These are phyloP conservation scores for Penicillium chermesinum DNA, from an alignment of 495 filamentous ascomycete genomes.

Conservation along the genomic window DNA sequence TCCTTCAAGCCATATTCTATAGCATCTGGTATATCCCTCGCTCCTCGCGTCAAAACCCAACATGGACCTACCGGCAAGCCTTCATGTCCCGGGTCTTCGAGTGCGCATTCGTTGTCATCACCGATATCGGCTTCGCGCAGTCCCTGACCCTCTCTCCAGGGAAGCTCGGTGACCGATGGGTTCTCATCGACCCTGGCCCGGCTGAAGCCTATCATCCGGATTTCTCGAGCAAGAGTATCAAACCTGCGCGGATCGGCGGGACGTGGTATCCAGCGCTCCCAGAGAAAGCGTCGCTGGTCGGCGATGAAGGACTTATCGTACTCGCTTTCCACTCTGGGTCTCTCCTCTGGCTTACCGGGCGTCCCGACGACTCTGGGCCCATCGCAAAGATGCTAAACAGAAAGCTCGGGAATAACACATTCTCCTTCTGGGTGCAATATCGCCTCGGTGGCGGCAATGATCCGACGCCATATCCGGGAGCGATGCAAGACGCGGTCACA, in stretches of 20 bases:
- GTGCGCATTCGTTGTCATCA: neutral
- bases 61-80: conserved; percentile 12
- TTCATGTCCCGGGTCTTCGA: conserved; percentile 5
- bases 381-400: conserved; percentile 10
- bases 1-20: conserved; percentile 7
- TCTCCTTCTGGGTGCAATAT: conserved; percentile 15
- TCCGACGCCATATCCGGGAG: conserved; percentile 7
- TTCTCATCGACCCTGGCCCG: conserved; percentile 8
- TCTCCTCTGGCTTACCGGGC: conserved; percentile 11
- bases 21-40: conserved; percentile 7
- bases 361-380: conserved; percentile 8
- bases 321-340: conserved; percentile 15
- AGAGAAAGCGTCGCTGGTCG: neutral
- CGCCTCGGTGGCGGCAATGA: conserved; percentile 10
- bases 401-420: conserved; percentile 5
- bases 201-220: conserved; percentile 3
- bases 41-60: conserved; percentile 3
- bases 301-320: conserved; percentile 6
- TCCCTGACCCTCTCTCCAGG: conserved; percentile 10
- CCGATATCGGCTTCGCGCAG: conserved; percentile 11
- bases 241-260: conserved; percentile 12
- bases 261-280: conserved; percentile 16
- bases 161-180: conserved; percentile 6
- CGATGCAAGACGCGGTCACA: conserved; percentile 9
- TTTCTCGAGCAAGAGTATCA: conserved; percentile 7